Percentiles rank a stretch among this genome's conserved stretches.
phyloP scores from a whole-genome alignment of 164 flowering plant species.

The Berberis vulgaris region DNA sequence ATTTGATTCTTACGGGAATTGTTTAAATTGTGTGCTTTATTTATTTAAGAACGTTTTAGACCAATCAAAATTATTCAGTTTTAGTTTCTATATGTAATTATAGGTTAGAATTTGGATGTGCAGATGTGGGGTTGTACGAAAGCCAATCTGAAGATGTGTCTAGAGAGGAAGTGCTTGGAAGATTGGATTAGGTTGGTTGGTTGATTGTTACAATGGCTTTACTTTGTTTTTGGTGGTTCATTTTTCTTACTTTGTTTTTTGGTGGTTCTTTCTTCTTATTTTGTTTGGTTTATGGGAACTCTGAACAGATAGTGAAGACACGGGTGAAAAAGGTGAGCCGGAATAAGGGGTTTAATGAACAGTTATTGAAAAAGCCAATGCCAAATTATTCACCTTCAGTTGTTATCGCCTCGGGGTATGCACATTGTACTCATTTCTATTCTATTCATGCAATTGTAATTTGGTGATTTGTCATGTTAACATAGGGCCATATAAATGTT shows the following conservation, averaged over 20 bases:
- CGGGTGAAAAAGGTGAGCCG: slow-evolving; percentile 86
- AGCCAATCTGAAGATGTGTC: slow-evolving; percentile 75
- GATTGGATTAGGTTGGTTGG: slow-evolving; percentile 77
- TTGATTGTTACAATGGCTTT: neutral
- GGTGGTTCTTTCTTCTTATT: slow-evolving; percentile 1
- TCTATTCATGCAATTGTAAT: neutral
- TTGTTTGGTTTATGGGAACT: slow-evolving; percentile 1
- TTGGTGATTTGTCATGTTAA: neutral
- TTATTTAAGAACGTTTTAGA: neutral
- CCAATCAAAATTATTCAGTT: neutral
- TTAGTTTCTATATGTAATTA: neutral
- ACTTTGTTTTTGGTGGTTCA: neutral
- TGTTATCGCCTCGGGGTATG: slow-evolving; percentile 97
- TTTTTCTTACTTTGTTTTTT: too few relatives aligned
- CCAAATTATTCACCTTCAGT: slow-evolving; percentile 93
- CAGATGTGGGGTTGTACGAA: slow-evolving; percentile 71
- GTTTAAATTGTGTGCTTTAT: neutral
- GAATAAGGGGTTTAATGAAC: slow-evolving; percentile 77
- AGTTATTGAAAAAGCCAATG: slow-evolving; percentile 88
- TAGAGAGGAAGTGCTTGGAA: slow-evolving; percentile 94
- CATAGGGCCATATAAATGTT: too few relatives aligned
- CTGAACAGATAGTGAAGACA: slow-evolving; percentile 71
- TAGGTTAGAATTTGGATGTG: slow-evolving; percentile 12
- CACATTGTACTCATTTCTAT: neutral
- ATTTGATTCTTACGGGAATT: neutral